A percentile compares a stretch with the other conserved stretches of the same genome.
These are phyloP conservation scores for Trichosporon ovoides DNA, from an alignment of 1,284 basidiomycete genomes.

Conservation along the genomic window DNA sequence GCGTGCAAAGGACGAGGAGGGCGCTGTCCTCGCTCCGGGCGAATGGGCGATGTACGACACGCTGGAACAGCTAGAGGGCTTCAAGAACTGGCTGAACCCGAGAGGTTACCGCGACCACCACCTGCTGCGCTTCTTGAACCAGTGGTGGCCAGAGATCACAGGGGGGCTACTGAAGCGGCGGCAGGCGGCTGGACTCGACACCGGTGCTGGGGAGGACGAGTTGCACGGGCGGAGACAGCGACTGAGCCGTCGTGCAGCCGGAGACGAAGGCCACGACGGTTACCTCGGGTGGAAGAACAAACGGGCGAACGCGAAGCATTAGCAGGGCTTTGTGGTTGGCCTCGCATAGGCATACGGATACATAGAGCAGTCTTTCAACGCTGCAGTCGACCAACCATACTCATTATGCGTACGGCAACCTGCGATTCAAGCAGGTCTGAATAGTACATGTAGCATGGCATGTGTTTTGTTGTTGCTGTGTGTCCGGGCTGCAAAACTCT, in stretches of 20 bases:
- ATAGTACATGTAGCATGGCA: background rate
- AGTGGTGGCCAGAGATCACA: slow-evolving; percentile 80
- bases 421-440: background rate
- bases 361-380: background rate
- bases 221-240: slow-evolving; percentile 12
- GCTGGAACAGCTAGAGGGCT: slow-evolving; percentile 76
- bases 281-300: slow-evolving; percentile 34
- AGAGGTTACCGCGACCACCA: slow-evolving; percentile 83
- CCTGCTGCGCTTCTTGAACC: slow-evolving; percentile 69
- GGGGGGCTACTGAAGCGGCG: slow-evolving; percentile 59
- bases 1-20: slow-evolving; percentile 69
- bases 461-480: slow-evolving; percentile 3
- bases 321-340: background rate
- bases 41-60: slow-evolving; percentile 89
- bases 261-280: slow-evolving; percentile 27
- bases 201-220: slow-evolving; percentile 6
- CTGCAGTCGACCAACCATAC: too few species aligned
- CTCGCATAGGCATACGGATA: background rate
- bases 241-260: slow-evolving; percentile 18
- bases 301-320: background rate
- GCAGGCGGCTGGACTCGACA: slow-evolving; percentile 28
- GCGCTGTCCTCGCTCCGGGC: slow-evolving; percentile 63
- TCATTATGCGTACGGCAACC: background rate
- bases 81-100: slow-evolving; percentile 81
- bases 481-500: background rate